Base-by-base conservation (phyloP, 2,329 filamentous ascomycete species). In the Xylaria arbuscula region DNA sequence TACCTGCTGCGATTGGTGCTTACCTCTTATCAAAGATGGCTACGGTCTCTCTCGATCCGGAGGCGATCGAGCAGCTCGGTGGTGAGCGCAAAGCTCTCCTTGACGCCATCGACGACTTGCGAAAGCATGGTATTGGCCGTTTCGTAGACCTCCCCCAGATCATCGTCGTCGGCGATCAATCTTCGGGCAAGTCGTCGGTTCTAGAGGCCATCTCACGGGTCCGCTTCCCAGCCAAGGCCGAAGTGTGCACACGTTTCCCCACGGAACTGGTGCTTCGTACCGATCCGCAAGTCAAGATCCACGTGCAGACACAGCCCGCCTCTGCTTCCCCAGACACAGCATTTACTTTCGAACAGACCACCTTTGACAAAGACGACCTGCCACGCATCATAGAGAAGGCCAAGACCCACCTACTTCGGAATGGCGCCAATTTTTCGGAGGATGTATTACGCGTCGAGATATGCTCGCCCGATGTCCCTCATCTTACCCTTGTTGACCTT, bases 151-250 rank as follows among this genome's bases (percentile, higher is more conserved):
- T 87, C 0, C 86, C 87, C 1, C 84, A 87, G 71, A 81, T 89
- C 45, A 83, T 90, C 3, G 87, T 90, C 4, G 86, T 86, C 34
- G 88, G 89, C 4, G 85, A 89, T 62, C 87, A 89, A 64, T 88
- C 85, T 0, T 84, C 85, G 0, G 89, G 88, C 2, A 91, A 91
- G 74, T 88, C 85, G n/a, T 90, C 87, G 0, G 87, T 90, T 0
- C 82, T 91, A 0, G 87, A 91, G 70, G 89, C 89, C 0, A 87
- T 92, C 55, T 87, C 88, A 0, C 83, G 85, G 10, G 85, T 92
- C 1, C 83, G 83, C 0, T 90, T 91, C 55, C 86, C 87, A 0
- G 79, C 84, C 11, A 86, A 88, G 5, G 84, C 84, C 15, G 84
- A 80, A 28, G 65, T 88, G 0, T 90, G 88, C 73, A 91, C 89